phyloP scores from a whole-genome alignment of 1,284 basidiomycete species.

The Boletus smithii region DNA sequence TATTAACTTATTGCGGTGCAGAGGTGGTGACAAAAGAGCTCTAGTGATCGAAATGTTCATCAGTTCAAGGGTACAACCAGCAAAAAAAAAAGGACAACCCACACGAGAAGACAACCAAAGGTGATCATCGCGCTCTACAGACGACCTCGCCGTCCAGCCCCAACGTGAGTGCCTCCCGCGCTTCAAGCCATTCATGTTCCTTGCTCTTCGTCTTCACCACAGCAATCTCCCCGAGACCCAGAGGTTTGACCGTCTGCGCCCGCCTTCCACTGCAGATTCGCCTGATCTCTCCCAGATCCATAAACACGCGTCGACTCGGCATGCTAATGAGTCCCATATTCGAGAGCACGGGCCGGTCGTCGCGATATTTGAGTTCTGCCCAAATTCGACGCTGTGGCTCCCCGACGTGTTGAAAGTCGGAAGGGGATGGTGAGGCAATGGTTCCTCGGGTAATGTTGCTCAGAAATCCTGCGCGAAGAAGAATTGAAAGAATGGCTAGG shows the following conservation, averaged over 20 bases:
- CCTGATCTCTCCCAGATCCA: conserved; percentile 70
- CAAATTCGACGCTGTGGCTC: conserved; percentile 74
- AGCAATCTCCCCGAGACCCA: conserved; percentile 84
- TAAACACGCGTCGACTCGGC: conserved; percentile 53
- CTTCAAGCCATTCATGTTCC: conserved; percentile 66
- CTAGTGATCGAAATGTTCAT: not conserved
- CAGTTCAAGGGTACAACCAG: not conserved
- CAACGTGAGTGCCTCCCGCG: conserved; percentile 56
- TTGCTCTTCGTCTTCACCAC: conserved; percentile 68
- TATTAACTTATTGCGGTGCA: too few species aligned
- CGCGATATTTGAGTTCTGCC: conserved; percentile 87
- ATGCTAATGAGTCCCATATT: conserved; percentile 36
- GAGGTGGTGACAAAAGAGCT: not conserved
- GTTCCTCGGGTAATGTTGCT: conserved; percentile 80
- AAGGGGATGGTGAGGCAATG: conserved; percentile 58
- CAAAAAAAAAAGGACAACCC: not conserved
- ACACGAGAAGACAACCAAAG: not conserved
- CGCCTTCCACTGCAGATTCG: conserved; percentile 71
- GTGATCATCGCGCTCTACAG: conserved; percentile 60
- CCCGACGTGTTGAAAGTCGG: conserved; percentile 51
- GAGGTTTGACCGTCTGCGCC: conserved; percentile 68
- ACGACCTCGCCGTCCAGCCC: conserved; percentile 69
- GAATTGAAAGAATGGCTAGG: conserved; percentile 77
- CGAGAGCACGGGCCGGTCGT: conserved; percentile 77
- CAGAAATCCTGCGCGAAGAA: conserved; percentile 84